Conservation (phyloP, 108 stramenopile species). For the Discostella pseudostelligera region DNA sequence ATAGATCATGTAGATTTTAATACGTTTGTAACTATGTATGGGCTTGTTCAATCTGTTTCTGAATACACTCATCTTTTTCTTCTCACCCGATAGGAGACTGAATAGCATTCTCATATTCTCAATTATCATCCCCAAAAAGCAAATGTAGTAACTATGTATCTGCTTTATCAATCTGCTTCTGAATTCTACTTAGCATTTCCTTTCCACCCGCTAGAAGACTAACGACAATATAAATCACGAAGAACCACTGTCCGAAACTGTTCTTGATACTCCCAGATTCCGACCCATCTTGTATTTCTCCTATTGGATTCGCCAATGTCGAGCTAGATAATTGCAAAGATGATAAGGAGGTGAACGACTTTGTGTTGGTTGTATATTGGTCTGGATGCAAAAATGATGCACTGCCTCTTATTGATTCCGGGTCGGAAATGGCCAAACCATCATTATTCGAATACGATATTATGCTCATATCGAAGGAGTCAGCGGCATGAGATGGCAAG, state of each 20-base stretch:
- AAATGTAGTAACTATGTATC: not conserved
- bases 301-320: slow-evolving; percentile 20
- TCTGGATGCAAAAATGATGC: too few relatives aligned
- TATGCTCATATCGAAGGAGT: not conserved
- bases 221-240: slow-evolving; percentile 31
- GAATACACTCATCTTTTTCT: too few relatives aligned
- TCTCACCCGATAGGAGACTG: too few relatives aligned
- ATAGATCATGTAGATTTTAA: too few relatives aligned
- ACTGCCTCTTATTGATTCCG: not conserved
- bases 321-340: slow-evolving; percentile 9
- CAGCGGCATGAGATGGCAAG: not conserved
- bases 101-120: too few relatives aligned
- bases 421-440: not conserved
- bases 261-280: slow-evolving; percentile 6
- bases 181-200: slow-evolving; percentile 27
- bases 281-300: slow-evolving; percentile 15
- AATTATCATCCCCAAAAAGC: too few relatives aligned
- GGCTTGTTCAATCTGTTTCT: too few relatives aligned
- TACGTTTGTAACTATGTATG: too few relatives aligned
- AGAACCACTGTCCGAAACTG: slow-evolving; percentile 44
- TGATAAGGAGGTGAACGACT: not conserved
- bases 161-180: slow-evolving; percentile 20
- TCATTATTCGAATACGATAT: not conserved
- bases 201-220: slow-evolving; percentile 40
- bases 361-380: too few relatives aligned